Conservation (phyloP, 805 yeast genomes). For the Candida krabiensis region DNA sequence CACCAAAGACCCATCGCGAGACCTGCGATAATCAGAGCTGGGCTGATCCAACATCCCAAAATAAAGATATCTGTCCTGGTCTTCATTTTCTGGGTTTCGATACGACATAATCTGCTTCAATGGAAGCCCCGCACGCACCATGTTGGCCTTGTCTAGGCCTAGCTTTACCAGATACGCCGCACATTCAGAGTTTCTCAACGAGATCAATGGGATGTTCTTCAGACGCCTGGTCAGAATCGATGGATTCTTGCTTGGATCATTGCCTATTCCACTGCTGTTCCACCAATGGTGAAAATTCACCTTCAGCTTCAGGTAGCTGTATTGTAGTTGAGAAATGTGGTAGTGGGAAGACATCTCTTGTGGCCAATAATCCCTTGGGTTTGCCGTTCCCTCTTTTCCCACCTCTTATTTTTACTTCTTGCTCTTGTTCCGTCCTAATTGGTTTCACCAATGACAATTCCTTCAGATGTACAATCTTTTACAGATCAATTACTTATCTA, state of each 20-base stretch:
- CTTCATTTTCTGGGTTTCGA: constrained; percentile 30
- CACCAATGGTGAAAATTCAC: constrained; percentile 30
- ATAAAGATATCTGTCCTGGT: constrained; percentile 2
- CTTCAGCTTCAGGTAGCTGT: constrained; percentile 18
- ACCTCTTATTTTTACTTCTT: not conserved
- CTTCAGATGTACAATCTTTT: no score
- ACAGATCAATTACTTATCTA: no score
- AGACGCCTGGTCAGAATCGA: constrained; percentile 26
- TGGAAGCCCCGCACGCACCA: constrained; percentile 9
- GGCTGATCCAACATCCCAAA: constrained; percentile 1
- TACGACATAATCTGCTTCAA: constrained; percentile 3
- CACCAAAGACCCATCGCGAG: not conserved
- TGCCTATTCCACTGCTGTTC: constrained; percentile 21
- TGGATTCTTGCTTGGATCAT: constrained; percentile 23
- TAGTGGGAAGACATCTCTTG: constrained; percentile 23
- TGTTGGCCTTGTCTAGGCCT: constrained; percentile 10
- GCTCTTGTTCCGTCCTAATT: constrained; percentile 11
- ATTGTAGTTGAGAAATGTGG: constrained; percentile 19
- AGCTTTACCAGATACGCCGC: constrained; percentile 13
- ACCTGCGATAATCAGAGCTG: constrained; percentile 1
- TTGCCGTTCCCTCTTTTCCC: no score
- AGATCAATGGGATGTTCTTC: constrained; percentile 26
- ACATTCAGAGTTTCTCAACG: constrained; percentile 26
- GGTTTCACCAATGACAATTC: no score
- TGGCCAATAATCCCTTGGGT: no score